Evolutionary conservation across 345 rosid genomes (phyloP).

Genomic region (Toxicodendron radicans): DNA sequence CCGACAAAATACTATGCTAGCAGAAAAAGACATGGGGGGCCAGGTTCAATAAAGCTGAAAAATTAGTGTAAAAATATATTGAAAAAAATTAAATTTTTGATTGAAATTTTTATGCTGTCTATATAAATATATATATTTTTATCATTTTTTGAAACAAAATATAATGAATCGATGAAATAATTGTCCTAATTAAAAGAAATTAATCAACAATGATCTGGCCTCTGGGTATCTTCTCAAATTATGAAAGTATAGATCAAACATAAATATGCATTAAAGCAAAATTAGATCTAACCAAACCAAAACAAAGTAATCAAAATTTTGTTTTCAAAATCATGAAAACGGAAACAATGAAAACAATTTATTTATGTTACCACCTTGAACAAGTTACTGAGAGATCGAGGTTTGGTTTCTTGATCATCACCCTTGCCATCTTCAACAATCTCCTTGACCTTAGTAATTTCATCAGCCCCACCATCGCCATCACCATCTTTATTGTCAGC

Average conservation of each 20-base stretch:
- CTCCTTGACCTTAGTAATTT: slow-evolving; percentile 16
- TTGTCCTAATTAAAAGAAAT: neutral
- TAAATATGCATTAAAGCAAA: neutral
- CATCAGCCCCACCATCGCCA: neutral
- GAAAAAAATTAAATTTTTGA: no score
- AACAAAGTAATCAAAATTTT: neutral
- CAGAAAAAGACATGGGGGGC: neutral
- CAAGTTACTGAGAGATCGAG: slow-evolving; percentile 42
- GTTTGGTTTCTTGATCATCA: slow-evolving; percentile 31
- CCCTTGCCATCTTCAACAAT: slow-evolving; percentile 21
- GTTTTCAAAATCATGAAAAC: neutral
- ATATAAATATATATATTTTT: neutral
- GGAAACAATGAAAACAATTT: neutral
- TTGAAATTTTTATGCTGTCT: neutral
- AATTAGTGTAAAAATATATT: no score
- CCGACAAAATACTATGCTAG: neutral
- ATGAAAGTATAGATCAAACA: slow-evolving; percentile 4
- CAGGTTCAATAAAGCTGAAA: neutral
- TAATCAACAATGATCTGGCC: neutral
- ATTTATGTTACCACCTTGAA: slow-evolving; percentile 35
- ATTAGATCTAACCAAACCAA: neutral
- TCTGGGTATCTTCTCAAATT: slow-evolving; percentile 4
- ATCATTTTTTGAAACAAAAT: neutral
- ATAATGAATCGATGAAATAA: neutral
- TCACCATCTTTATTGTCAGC: slow-evolving; percentile 25